These are phyloP conservation scores for Neostapfia colusana DNA, from an alignment of 176 grass and related monocot species.

Conservation along the genomic window DNA sequence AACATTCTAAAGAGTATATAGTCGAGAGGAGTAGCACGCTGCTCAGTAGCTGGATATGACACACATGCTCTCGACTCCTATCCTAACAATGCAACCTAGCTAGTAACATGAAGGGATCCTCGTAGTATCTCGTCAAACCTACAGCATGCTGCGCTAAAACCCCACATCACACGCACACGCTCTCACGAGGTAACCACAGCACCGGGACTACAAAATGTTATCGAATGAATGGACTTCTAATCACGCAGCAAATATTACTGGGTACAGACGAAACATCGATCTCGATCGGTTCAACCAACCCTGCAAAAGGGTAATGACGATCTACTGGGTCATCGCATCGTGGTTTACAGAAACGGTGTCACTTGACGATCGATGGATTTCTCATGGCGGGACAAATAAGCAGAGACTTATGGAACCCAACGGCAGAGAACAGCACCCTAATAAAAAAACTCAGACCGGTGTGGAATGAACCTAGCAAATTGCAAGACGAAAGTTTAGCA, in stretches of 20 bases:
- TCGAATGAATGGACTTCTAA: neutral
- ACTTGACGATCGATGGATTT: neutral
- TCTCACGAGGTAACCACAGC: neutral
- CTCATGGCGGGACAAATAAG: neutral
- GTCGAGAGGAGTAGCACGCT: conserved; percentile 8
- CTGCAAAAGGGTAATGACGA: conserved; percentile 8
- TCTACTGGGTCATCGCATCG: neutral
- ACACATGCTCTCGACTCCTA: neutral
- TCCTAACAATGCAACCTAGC: neutral
- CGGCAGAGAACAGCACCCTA: neutral
- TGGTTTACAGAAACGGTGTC: neutral
- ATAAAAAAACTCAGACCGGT: too few relatives aligned
- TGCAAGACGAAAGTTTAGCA: too few relatives aligned
- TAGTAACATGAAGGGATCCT: neutral
- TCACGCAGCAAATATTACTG: neutral
- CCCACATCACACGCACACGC: neutral
- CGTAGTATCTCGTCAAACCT: neutral
- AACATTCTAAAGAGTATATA: neutral
- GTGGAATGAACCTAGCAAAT: too few relatives aligned
- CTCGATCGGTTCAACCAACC: neutral
- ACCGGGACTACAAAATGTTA: neutral
- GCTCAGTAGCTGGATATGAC: neutral
- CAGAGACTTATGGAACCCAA: conserved; percentile 30
- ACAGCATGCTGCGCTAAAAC: neutral
- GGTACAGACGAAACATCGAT: conserved; percentile 6